These are phyloP conservation scores for Hyaloperonospora arabidopsidis DNA, from an alignment of 352 stramenopile species.

Conservation along the genomic window DNA sequence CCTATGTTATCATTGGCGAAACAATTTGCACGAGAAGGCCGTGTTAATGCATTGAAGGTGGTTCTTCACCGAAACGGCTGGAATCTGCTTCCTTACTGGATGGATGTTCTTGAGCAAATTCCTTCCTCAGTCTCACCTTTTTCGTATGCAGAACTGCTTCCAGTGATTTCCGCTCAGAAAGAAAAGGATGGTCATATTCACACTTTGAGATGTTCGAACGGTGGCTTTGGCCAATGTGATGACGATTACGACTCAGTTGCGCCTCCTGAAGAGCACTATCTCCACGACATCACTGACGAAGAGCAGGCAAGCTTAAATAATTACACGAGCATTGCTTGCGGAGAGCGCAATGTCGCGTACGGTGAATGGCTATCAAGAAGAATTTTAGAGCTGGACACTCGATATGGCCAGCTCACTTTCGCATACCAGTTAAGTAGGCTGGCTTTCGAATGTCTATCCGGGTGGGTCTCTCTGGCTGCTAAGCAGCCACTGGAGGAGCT, in stretches of 20 bases:
- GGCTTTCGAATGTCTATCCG: constrained; percentile 26
- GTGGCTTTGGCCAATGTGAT: background rate
- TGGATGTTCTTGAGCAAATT: constrained; percentile 42
- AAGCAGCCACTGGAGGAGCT: constrained; percentile 42
- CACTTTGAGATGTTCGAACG: constrained; percentile 20
- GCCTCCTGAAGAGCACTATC: constrained; percentile 33
- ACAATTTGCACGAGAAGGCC: constrained; percentile 44
- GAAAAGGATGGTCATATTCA: constrained; percentile 37
- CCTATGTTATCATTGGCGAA: constrained; percentile 33
- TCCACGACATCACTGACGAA: constrained; percentile 33
- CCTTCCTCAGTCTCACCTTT: constrained; percentile 31
- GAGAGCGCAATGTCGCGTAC: constrained; percentile 29
- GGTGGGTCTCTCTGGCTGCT: constrained; percentile 18
- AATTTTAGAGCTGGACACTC: constrained; percentile 48
- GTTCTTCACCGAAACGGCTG: constrained; percentile 45
- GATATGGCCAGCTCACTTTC: constrained; percentile 48
- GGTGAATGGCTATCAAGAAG: constrained; percentile 42
- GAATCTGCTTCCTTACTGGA: constrained; percentile 42
- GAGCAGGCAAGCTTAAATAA: constrained; percentile 37
- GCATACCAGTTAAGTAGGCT: constrained; percentile 41
- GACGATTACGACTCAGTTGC: constrained; percentile 15
- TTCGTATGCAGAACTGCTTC: constrained; percentile 41
- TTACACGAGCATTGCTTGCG: constrained; percentile 13
- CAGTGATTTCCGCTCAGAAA: constrained; percentile 26
- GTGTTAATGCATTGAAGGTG: constrained; percentile 34